These are phyloP conservation scores for Tylopilus sp. DNA, from an alignment of 768 basidiomycete genomes.

Conservation along the genomic window DNA sequence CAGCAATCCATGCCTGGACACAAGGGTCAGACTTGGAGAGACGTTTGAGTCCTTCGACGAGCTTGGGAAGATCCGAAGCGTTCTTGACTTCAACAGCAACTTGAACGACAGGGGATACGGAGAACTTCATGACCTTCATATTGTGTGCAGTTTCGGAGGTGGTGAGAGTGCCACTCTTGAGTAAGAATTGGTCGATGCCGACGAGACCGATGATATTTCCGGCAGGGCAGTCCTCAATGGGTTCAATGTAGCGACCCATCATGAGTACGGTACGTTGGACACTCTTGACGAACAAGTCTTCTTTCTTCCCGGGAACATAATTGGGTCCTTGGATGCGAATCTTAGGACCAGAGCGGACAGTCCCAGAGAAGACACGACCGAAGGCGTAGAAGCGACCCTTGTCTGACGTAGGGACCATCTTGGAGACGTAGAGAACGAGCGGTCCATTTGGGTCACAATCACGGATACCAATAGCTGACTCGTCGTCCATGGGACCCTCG, in stretches of 20 bases:
- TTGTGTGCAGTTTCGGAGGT: constrained; percentile 99
- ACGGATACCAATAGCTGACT: constrained; percentile 96
- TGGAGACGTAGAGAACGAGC: constrained; percentile 96
- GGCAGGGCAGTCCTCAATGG: constrained; percentile 98
- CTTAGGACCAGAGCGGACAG: constrained; percentile 95
- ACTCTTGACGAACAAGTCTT: constrained; percentile 96
- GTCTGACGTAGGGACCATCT: constrained; percentile 99
- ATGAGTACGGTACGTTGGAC: constrained; percentile 98
- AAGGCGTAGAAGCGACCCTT: constrained; percentile 99
- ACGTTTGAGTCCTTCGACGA: constrained; percentile 99
- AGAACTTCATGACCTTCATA: constrained; percentile 99
- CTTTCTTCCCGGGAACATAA: constrained; percentile 98
- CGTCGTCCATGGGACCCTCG: constrained; percentile 99
- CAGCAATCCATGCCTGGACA: constrained; percentile 90
- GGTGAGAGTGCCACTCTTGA: constrained; percentile 98
- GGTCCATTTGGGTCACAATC: constrained; percentile 97
- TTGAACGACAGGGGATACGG: constrained; percentile 98
- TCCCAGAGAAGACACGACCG: constrained; percentile 99
- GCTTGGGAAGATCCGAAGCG: constrained; percentile 96
- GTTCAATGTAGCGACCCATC: constrained; percentile 99
- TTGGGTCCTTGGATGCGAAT: constrained; percentile 99
- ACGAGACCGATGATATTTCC: constrained; percentile 99
- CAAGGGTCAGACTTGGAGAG: constrained; percentile 99
- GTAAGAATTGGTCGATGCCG: constrained; percentile 99
- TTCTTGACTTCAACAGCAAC: constrained; percentile 99